These are phyloP conservation scores for Alternaria arborescens DNA, from an alignment of 2,329 filamentous ascomycete species.

Conservation along the genomic window DNA sequence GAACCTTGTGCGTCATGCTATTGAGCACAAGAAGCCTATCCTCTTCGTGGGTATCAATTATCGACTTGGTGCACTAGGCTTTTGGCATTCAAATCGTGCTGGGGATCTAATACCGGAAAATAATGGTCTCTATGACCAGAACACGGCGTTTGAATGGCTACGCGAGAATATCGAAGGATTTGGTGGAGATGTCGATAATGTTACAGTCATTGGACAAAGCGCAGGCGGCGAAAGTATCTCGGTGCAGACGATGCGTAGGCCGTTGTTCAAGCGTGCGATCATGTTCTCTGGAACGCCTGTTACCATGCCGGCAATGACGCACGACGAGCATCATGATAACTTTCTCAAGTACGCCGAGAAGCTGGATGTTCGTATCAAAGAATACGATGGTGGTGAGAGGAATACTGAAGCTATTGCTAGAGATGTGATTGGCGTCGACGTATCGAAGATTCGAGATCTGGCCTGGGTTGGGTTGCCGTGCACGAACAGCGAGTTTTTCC, in stretches of 20 bases:
- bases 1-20: conserved; percentile 16
- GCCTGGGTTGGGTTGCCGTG: conserved; percentile 27
- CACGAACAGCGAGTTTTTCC: conserved; percentile 16
- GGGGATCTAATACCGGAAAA: conserved; percentile 40
- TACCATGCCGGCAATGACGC: conserved; percentile 26
- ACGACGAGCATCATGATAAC: conserved; percentile 19
- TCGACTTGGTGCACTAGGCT: conserved; percentile 37
- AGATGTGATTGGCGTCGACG: conserved; percentile 16
- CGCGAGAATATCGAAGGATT: conserved; percentile 46
- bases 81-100: conserved; percentile 55
- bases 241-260: conserved; percentile 16
- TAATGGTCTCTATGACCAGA: conserved; percentile 45
- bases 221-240: conserved; percentile 47
- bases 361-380: conserved; percentile 9
- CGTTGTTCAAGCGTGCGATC: conserved; percentile 27
- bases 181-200: conserved; percentile 41
- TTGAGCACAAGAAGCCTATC: conserved; percentile 13
- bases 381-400: neutral
- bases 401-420: neutral
- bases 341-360: conserved; percentile 18
- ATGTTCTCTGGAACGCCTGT: conserved; percentile 24
- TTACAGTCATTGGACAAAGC: conserved; percentile 11
- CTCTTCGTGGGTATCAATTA: conserved; percentile 29
- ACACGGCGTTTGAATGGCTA: conserved; percentile 49
- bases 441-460: conserved; percentile 17